These are phyloP conservation scores for Zygoascus tannicola DNA, from an alignment of 805 yeast species.

Conservation along the genomic window DNA sequence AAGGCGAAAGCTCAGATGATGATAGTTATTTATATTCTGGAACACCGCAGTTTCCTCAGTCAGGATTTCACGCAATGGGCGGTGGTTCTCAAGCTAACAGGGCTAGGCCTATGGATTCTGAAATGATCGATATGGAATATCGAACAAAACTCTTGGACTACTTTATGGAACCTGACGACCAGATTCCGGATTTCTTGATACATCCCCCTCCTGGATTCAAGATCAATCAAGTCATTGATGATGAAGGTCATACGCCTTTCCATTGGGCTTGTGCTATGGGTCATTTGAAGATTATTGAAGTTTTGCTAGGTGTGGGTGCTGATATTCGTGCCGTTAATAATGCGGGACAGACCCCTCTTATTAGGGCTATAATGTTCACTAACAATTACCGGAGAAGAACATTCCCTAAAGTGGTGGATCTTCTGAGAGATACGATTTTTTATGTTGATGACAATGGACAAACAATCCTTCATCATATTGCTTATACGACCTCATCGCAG, in stretches of 20 bases:
- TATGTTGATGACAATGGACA: conserved; percentile 63
- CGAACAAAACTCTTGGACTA: conserved; percentile 39
- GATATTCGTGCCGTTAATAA: conserved; percentile 50
- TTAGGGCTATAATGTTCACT: conserved; percentile 77
- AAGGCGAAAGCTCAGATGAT: conserved; percentile 5
- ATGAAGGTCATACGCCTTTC: conserved; percentile 87
- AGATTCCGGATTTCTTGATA: conserved; percentile 55
- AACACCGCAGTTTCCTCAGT: background rate
- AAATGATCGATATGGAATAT: conserved; percentile 14
- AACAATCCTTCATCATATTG: conserved; percentile 81
- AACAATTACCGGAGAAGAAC: conserved; percentile 76
- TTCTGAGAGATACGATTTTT: conserved; percentile 67
- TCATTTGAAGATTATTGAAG: conserved; percentile 62
- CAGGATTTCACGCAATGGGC: background rate
- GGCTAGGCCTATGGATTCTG: conserved; percentile 4
- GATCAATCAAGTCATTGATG: conserved; percentile 75
- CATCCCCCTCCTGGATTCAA: conserved; percentile 59
- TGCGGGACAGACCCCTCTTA: conserved; percentile 78
- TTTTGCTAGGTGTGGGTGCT: conserved; percentile 69
- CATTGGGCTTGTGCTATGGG: conserved; percentile 99
- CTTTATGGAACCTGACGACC: conserved; percentile 47
- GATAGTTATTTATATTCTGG: conserved; percentile 3
- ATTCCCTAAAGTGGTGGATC: conserved; percentile 67
- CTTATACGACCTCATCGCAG: conserved; percentile 54
- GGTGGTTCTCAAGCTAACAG: background rate